These are phyloP conservation scores for Fusarium paranaense DNA, from an alignment of 2,329 filamentous ascomycete genomes.

Conservation along the genomic window DNA sequence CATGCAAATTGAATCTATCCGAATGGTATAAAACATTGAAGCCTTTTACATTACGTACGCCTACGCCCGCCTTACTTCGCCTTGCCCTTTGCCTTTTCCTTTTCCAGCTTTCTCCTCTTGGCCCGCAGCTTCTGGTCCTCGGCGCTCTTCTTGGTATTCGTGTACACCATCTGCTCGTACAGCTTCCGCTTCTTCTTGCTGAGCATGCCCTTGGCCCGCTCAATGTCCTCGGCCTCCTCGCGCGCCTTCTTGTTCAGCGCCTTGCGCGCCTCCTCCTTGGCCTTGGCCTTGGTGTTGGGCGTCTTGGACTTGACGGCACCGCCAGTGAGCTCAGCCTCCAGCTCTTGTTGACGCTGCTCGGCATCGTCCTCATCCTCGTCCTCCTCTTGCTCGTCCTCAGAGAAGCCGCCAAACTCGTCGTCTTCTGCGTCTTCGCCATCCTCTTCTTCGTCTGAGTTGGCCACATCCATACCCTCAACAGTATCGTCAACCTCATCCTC, in stretches of 20 bases:
- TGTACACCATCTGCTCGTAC: conserved; percentile 97
- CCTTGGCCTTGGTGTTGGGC: conserved; percentile 64
- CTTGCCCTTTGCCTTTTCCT: conserved; percentile 59
- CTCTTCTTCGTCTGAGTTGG: conserved; percentile 59
- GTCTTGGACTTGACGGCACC: conserved; percentile 65
- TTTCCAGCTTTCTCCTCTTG: conserved; percentile 94
- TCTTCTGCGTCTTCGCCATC: conserved; percentile 61
- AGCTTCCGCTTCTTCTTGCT: conserved; percentile 97
- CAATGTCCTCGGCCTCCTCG: conserved; percentile 86
- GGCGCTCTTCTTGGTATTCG: conserved; percentile 91
- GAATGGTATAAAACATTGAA: conserved; percentile 45
- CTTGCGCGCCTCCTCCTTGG: conserved; percentile 77
- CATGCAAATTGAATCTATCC: conserved; percentile 44
- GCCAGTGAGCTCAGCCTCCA: conserved; percentile 91
- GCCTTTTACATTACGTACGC: conserved; percentile 47
- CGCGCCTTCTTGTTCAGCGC: conserved; percentile 77
- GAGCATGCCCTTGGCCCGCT: conserved; percentile 97
- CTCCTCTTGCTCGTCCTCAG: conserved; percentile 57
- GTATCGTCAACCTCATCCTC: conserved; percentile 59
- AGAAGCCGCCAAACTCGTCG: conserved; percentile 62
- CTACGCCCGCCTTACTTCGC: conserved; percentile 36
- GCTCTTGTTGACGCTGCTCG: conserved; percentile 84
- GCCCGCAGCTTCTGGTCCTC: conserved; percentile 87
- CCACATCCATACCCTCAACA: conserved; percentile 63
- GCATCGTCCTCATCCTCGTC: conserved; percentile 69